Conservation (phyloP, 441 rosid genomes). For the Melianthus villosus region DNA sequence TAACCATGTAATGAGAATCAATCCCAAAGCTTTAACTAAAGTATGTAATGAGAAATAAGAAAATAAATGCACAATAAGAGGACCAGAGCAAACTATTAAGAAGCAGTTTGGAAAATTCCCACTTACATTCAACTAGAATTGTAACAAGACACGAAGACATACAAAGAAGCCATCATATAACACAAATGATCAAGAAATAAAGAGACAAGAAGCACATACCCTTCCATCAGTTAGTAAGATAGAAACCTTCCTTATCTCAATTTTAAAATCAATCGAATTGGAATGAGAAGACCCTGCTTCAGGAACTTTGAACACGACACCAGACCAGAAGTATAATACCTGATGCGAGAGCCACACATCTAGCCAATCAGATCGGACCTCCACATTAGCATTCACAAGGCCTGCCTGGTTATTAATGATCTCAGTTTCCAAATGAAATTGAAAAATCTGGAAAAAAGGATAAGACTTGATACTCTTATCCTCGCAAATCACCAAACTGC, state of each 20-base stretch:
- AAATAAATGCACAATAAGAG: too few species aligned
- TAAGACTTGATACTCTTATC: conserved; percentile 27
- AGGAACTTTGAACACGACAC: conserved; percentile 31
- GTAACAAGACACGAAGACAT: too few species aligned
- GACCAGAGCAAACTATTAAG: too few species aligned
- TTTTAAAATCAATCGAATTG: conserved; percentile 25
- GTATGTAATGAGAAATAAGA: too few species aligned
- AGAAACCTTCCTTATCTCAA: conserved; percentile 47
- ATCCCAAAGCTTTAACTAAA: too few species aligned
- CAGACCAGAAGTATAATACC: conserved; percentile 56
- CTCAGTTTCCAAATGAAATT: conserved; percentile 31
- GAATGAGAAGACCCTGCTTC: conserved; percentile 38
- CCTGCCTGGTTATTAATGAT: conserved; percentile 23
- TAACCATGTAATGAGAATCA: too few species aligned
- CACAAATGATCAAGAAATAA: too few species aligned
- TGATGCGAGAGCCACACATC: conserved; percentile 59
- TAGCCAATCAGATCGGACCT: conserved; percentile 37
- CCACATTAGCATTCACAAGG: conserved; percentile 18
- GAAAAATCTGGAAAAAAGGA: conserved; percentile 50
- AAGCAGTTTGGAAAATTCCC: too few species aligned
- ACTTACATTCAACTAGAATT: too few species aligned
- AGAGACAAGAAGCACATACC: conserved; percentile 25
- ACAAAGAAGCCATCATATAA: too few species aligned
- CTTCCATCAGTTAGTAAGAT: conserved; percentile 77
- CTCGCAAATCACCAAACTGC: conserved; percentile 23